Evolutionary conservation across 1,284 basidiomycete species (phyloP), one percentile per base, ranked within the genome.

Genomic region (Microbotryomycetes sp.): DNA sequence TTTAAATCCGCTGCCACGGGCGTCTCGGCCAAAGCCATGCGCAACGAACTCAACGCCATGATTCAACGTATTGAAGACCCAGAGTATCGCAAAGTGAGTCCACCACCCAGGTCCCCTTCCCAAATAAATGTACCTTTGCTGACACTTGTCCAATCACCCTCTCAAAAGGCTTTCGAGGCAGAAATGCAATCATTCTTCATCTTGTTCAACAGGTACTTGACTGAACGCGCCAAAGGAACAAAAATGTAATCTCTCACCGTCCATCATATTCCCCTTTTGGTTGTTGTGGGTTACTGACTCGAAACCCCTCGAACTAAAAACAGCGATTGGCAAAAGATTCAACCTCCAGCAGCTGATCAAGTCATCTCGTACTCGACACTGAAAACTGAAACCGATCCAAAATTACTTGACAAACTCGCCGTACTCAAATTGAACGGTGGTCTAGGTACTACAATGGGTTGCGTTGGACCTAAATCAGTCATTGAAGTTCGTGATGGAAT

Each of bases 391-490:
- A 78, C 81, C 59, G 83, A 90, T 75, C 80, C 81, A 46, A 78
- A 81, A 64, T 87, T 88, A 76, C 85, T 97, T 74, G 85, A 85
- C 82, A 94, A 93, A 81, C 87, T 98, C 69, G 96, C 94, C 46
- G 96, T 99, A 36, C 87, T 98, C 80, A 98, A 98, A 81, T 89
- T 98, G 77, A 99, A 99, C 78, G 96, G 96, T 78, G 96, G 96
- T 80, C 87, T 99, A 65, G 96, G 96, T 74, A 94, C 92, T 46
- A 94, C 92, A 59, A 92, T 93, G 91, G 92, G 90, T 29, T 79
- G 76, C 73, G 92, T 89, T 59, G 89, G 90, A 30, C 83, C 77
- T 58, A 78, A 78, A 70, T 72, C 69, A 28, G 76, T 78, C 56
- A 78, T 78, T 63, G 77, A 78, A 68, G 77, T 78, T 49, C 74